Conservation (phyloP, 2,329 filamentous ascomycete species). For the Nannizziopsis barbatae region DNA sequence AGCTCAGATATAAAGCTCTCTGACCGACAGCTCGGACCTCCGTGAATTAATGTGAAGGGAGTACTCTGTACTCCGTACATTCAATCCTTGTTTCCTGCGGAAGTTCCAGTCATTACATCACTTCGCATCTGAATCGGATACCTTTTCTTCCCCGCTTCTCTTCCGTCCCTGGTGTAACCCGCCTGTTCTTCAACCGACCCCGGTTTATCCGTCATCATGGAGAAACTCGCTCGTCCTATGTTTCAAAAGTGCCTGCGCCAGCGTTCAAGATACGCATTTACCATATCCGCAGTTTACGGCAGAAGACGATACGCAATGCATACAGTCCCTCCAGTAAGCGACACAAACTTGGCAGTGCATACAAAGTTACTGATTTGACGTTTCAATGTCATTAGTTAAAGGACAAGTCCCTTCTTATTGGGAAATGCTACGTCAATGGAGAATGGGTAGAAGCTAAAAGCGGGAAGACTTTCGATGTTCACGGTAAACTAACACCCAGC, state of each 20-base stretch:
- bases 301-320: constrained; percentile 35
- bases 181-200: not conserved
- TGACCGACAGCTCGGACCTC: too few species aligned
- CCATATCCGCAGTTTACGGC: constrained; percentile 25
- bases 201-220: constrained; percentile 11
- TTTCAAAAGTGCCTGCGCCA: constrained; percentile 29
- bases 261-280: constrained; percentile 27
- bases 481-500: constrained; percentile 39
- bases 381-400: constrained; percentile 47
- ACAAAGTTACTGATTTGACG: not conserved
- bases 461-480: constrained; percentile 82
- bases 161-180: not conserved
- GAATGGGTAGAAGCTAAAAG: constrained; percentile 80
- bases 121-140: too few species aligned
- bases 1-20: too few species aligned
- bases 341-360: too few species aligned
- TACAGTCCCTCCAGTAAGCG: constrained; percentile 31
- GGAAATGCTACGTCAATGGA: constrained; percentile 77
- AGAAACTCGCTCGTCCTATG: constrained; percentile 20
- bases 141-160: too few species aligned
- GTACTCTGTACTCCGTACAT: too few species aligned
- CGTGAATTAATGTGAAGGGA: too few species aligned
- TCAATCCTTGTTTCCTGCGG: too few species aligned
- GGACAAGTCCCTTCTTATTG: constrained; percentile 72
- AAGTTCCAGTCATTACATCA: too few species aligned